Evolutionary conservation across 257 asterid genomes (phyloP), one percentile per base, ranked within the genome.

Genomic region (Cynanchum wilfordii): DNA sequence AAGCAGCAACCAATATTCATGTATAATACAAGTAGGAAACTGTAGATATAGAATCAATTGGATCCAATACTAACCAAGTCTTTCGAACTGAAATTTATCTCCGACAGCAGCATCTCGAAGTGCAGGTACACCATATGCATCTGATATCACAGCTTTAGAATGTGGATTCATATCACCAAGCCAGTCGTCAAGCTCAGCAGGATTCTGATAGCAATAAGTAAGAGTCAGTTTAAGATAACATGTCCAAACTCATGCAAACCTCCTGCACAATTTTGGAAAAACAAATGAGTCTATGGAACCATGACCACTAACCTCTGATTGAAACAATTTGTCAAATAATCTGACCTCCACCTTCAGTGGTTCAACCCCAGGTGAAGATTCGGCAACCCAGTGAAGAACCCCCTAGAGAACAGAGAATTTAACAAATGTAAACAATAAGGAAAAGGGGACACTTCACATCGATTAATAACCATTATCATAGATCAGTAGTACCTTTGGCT

Each of bases 341-440:
- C 98, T 79, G 82, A 89, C 90, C 82, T 94, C 97, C 81, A 89
- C 90, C 80, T 83, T 88, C 13, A 91, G 86, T 47, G 97, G 97
- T 54, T 88, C 83, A 40, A 75, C 82, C 36, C 95, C 97, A 5
- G 92, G 82, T 59, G 92, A 78, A 75, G 97, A 82, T 78, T 89
- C 96, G 12, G 96, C 77, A 64, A 94, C 97, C 98, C 96, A 92
- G 81, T 95, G 99, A 78, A 95, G 91, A 80, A 92, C 98, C 27
- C 98, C 98, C 98, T 95, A 84, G 44, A 76, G 40, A 79, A 66
- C 68, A 82, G 50, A 72, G 75, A 50, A 38, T 44, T 38, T 10
- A 75, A 69, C 62, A 4, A 17, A 49, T 25, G 10, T 60, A 25
- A 44, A 51, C 40, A 56, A 58, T 36, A 66, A 11, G 58, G 30